Evolutionary conservation across 1,284 basidiomycete species (phyloP).

Genomic region (Ceratobasidium sp.): DNA sequence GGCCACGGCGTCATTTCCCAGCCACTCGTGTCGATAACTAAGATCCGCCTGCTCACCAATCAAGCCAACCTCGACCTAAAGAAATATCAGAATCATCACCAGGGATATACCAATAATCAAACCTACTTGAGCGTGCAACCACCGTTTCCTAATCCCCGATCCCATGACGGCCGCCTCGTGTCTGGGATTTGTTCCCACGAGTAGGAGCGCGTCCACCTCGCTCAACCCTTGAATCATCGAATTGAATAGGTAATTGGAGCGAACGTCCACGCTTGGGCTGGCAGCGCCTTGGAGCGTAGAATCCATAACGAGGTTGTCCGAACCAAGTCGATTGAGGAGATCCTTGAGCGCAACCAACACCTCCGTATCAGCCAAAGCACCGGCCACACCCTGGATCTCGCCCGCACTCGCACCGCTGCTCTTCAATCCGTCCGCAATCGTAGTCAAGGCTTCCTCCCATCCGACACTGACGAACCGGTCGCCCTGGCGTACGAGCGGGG

Average conservation of each 20-base stretch:
- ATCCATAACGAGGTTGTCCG: constrained; percentile 93
- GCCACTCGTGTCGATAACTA: constrained; percentile 92
- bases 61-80: constrained; percentile 81
- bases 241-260: constrained; percentile 98
- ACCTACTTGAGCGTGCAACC: constrained; percentile 76
- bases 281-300: constrained; percentile 55
- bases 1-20: constrained; percentile 85
- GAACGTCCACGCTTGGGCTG: constrained; percentile 78
- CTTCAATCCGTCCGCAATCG: constrained; percentile 83
- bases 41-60: constrained; percentile 94
- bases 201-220: constrained; percentile 91
- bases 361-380: constrained; percentile 94
- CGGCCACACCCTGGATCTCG: constrained; percentile 96
- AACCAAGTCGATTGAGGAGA: constrained; percentile 92
- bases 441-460: constrained; percentile 92
- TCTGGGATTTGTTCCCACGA: constrained; percentile 97
- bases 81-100: not conserved
- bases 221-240: constrained; percentile 93
- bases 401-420: constrained; percentile 89
- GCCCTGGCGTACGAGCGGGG: constrained; percentile 90
- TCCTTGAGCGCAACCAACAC: constrained; percentile 95
- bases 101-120: not conserved
- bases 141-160: constrained; percentile 95
- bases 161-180: constrained; percentile 99
- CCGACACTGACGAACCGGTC: constrained; percentile 92